A percentile compares a stretch with the other conserved stretches of the same genome.
These are phyloP conservation scores for Vinca minor DNA, from an alignment of 257 asterid genomes.

Conservation along the genomic window DNA sequence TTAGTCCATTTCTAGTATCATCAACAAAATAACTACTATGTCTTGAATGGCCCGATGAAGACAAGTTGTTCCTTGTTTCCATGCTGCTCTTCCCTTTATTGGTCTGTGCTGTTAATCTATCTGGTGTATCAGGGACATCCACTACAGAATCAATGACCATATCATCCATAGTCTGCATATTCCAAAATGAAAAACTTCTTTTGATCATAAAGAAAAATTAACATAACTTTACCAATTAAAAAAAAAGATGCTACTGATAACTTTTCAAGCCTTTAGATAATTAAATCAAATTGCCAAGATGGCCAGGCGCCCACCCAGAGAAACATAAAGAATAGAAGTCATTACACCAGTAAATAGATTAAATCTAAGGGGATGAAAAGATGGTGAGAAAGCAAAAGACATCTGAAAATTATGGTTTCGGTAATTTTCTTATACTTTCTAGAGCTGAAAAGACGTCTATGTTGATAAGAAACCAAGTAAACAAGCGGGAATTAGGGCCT, in stretches of 20 bases:
- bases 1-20: conserved; percentile 30
- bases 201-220: not conserved
- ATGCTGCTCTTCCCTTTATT: conserved; percentile 4
- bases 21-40: conserved; percentile 26
- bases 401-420: too few relatives aligned
- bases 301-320: too few relatives aligned
- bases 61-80: conserved; percentile 21
- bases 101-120: conserved; percentile 32
- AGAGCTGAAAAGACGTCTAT: too few relatives aligned
- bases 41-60: conserved; percentile 19
- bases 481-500: too few relatives aligned
- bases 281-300: not conserved
- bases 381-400: too few relatives aligned
- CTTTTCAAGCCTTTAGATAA: too few relatives aligned
- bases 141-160: conserved; percentile 42
- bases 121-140: conserved; percentile 84
- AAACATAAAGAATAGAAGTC: too few relatives aligned
- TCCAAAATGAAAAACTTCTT: not conserved
- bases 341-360: too few relatives aligned
- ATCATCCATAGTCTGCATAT: conserved; percentile 60
- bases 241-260: not conserved
- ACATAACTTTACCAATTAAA: not conserved
- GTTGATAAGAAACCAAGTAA: too few relatives aligned
- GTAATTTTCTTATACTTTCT: too few relatives aligned
- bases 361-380: too few relatives aligned